Conservation (phyloP, 139 green algal genomes). For the Auxenochlorella protothecoides region DNA sequence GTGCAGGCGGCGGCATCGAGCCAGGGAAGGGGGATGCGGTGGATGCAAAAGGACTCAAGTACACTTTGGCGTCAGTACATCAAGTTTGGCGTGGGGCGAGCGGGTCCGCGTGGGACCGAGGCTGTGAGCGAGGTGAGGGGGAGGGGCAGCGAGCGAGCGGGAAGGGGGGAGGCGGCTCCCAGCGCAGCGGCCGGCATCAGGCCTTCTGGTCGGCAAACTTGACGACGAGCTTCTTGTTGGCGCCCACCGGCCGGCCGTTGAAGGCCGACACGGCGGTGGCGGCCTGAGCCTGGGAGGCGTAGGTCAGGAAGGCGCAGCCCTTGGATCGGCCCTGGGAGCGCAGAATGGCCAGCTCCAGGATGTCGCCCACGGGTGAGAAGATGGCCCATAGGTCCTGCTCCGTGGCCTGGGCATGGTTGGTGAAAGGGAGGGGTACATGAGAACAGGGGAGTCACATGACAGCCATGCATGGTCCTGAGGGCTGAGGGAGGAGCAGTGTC, state of each 20-base stretch:
- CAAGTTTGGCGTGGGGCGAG: background rate
- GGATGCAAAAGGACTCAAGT: too few relatives aligned
- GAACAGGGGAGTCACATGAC: too few relatives aligned
- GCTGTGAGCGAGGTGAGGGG: background rate
- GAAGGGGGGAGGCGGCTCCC: background rate
- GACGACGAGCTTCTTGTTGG: constrained; percentile 35
- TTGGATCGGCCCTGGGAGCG: constrained; percentile 45
- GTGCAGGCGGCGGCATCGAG: background rate
- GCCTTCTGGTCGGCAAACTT: constrained; percentile 38
- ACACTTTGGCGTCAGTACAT: too few relatives aligned
- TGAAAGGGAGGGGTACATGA: too few relatives aligned
- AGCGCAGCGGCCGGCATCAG: background rate
- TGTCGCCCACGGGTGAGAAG: constrained; percentile 51
- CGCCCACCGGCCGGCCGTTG: constrained; percentile 16
- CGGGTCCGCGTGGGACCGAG: background rate
- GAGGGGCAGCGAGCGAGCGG: background rate
- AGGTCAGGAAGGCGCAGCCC: constrained; percentile 49
- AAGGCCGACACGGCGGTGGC: constrained; percentile 18
- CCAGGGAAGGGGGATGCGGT: background rate
- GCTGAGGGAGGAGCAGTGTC: too few relatives aligned
- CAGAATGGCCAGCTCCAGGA: constrained; percentile 57
- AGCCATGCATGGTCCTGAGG: too few relatives aligned
- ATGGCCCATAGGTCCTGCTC: constrained; percentile 56
- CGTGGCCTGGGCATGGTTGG: background rate
- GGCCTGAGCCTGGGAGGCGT: constrained; percentile 26